Base-by-base conservation (phyloP, 306 rosid genomes). In the Cucurbita pepo region DNA sequence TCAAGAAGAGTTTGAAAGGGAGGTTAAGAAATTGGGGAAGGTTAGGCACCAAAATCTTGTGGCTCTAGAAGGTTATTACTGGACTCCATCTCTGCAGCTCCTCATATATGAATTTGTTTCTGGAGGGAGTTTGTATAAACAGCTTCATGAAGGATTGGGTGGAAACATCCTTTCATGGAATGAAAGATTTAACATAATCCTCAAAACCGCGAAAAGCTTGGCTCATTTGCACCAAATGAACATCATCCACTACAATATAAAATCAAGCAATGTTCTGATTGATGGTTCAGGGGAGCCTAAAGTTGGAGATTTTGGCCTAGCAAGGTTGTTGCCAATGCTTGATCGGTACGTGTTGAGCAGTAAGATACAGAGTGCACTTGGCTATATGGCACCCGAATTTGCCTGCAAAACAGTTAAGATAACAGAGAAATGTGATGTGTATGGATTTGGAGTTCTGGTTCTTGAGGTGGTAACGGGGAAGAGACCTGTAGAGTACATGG, bases 301-400 rank as follows among this genome's bases (percentile, higher is more conserved):
- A 80, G 88, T 95, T 5, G 97, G 92, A 14, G 99, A 95, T 77
- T 95, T 80, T 59, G 99, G 97, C 73, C 90, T 95, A 10, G 99
- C 99, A 7, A 88, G 95, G 75, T 82, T 95, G 81, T 73, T 95
- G 72, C 97, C 99, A 19, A 91, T 95, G 97, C 99, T 95, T 2
- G 99, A 95, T 54, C 91, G 97, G 1, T 95, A 95, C 8, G 93
- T 91, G 56, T 73, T 95, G 77, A 95, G 99, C 88, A 95, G 99
- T 84, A 95, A 95, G 90, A 95, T 91, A 75, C 99, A 95, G 75
- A 95, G 99, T 6, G 99, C 97, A 40, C 91, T 95, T 0, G 99
- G 99, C 63, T 91, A 95, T 88, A 91, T 91, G 99, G 99, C 99
- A 5, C 99, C 99, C 0, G 99, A 95, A 76, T 95, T 95, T 51